phyloP scores from a whole-genome alignment of 352 stramenopile species.

The Globisporangium polare region DNA sequence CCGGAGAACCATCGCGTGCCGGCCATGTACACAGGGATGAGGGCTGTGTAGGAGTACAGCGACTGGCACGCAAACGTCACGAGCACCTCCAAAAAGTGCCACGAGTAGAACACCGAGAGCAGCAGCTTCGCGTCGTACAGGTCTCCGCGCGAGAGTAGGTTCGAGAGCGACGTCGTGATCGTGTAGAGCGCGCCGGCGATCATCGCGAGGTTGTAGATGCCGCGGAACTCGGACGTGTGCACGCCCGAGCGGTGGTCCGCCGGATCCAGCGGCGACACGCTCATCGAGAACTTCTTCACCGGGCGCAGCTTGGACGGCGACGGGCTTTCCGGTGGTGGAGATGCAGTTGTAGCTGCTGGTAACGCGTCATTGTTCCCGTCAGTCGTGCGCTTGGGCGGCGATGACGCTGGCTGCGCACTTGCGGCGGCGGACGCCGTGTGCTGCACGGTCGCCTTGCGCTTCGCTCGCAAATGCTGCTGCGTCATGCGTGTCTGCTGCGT shows the following conservation, averaged over 20 bases:
- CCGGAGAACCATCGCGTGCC: conserved; percentile 29
- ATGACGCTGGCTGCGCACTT: no score
- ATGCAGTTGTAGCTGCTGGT: neutral
- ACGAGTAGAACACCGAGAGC: conserved; percentile 69
- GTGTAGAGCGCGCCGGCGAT: conserved; percentile 61
- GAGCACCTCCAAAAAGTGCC: conserved; percentile 65
- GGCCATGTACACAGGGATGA: conserved; percentile 71
- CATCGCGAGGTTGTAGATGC: conserved; percentile 75
- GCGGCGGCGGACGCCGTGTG: neutral
- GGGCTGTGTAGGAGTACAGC: conserved; percentile 67
- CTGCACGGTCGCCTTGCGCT: conserved; percentile 8
- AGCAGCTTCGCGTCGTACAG: conserved; percentile 52
- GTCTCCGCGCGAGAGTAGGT: conserved; percentile 43
- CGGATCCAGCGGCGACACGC: conserved; percentile 63
- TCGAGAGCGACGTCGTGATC: conserved; percentile 52
- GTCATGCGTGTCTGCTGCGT: neutral
- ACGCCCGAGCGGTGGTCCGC: conserved; percentile 63
- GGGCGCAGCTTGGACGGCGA: conserved; percentile 13
- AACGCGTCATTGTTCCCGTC: neutral
- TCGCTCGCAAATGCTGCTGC: conserved; percentile 5
- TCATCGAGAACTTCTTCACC: conserved; percentile 58
- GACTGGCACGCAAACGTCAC: conserved; percentile 59
- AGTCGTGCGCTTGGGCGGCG: neutral
- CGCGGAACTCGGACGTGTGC: conserved; percentile 72
- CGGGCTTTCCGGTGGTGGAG: neutral